phyloP scores from a whole-genome alignment of 495 filamentous ascomycete genomes.

The Bacidia gigantensis region DNA sequence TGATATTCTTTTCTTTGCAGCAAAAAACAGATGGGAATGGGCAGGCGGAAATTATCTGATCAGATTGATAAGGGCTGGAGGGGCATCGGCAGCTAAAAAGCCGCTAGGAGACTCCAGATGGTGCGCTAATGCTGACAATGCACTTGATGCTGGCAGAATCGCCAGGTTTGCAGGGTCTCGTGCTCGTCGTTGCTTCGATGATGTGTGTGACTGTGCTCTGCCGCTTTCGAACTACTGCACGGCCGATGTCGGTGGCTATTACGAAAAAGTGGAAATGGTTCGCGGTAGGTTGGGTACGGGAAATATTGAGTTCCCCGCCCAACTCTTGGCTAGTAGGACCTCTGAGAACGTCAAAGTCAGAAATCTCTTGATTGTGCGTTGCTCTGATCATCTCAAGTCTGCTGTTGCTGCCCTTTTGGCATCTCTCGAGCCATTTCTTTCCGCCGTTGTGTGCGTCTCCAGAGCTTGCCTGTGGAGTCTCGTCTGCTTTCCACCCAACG shows the following conservation, averaged over 20 bases:
- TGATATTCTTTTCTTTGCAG: neutral
- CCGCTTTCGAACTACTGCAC: neutral
- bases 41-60: constrained; percentile 14
- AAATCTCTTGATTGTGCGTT: no score
- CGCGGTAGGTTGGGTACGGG: neutral
- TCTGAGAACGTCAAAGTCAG: neutral
- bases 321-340: neutral
- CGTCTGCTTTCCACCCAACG: no score
- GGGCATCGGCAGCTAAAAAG: neutral
- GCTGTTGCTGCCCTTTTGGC: no score
- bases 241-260: neutral
- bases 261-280: neutral
- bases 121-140: neutral
- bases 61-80: neutral
- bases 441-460: no score
- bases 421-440: no score
- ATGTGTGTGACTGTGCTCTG: neutral
- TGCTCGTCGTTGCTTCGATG: neutral
- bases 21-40: neutral
- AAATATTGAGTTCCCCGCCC: neutral
- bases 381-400: no score
- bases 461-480: no score
- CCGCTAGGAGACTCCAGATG: neutral
- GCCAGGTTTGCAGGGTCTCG: neutral
- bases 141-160: neutral